Percentiles rank a stretch among this genome's conserved stretches.
phyloP scores from a whole-genome alignment of 1,139 yeast genomes.

The Saccharomycopsis hybrid region DNA sequence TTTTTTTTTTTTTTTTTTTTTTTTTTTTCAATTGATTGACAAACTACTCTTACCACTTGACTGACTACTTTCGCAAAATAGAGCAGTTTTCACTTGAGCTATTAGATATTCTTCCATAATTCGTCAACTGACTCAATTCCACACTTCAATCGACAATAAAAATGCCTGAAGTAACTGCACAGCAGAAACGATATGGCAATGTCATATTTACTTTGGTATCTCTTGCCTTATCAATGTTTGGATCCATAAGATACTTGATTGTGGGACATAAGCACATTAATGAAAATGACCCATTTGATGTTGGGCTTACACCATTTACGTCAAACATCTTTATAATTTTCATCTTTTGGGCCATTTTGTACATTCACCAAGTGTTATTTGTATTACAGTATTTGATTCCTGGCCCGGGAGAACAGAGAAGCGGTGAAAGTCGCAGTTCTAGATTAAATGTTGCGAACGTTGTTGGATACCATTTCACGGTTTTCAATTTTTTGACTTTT shows the following conservation, averaged over 20 bases:
- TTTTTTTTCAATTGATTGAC: too few relatives aligned
- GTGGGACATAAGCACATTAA: constrained; percentile 31
- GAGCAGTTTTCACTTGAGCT: too few relatives aligned
- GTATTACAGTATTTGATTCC: constrained; percentile 46
- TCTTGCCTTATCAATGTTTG: constrained; percentile 46
- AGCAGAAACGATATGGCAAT: neutral
- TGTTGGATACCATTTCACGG: constrained; percentile 56
- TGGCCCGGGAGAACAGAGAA: constrained; percentile 28
- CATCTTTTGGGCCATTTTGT: constrained; percentile 52
- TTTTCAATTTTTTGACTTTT: constrained; percentile 54
- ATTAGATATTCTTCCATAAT: too few relatives aligned
- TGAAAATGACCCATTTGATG: constrained; percentile 41
- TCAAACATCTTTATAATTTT: constrained; percentile 47
- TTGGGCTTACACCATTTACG: constrained; percentile 61
- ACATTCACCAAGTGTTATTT: constrained; percentile 48
- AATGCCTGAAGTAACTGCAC: neutral
- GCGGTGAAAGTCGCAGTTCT: constrained; percentile 22
- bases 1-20: too few relatives aligned
- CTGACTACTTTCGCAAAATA: too few relatives aligned
- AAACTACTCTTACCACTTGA: too few relatives aligned
- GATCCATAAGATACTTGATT: constrained; percentile 44
- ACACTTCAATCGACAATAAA: neutral
- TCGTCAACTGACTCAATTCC: neutral
- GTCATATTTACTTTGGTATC: constrained; percentile 25
- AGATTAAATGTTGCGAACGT: constrained; percentile 30